A percentile compares a stretch with the other conserved stretches of the same genome.
Conservation (phyloP, 345 rosid species). For the Streptanthus diversifolius region DNA sequence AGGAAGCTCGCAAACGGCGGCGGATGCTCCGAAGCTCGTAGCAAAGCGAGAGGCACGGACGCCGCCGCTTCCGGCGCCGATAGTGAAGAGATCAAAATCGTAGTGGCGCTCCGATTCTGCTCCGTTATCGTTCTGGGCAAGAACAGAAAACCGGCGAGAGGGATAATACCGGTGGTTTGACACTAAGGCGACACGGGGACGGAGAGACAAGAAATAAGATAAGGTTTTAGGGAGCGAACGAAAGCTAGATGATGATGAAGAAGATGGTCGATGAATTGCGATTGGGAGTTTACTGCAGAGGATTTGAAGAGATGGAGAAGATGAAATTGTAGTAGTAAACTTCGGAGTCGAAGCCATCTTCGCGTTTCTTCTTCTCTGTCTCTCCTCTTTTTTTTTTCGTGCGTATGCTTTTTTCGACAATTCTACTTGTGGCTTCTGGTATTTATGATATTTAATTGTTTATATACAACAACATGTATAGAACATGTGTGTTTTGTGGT, state of each 20-base stretch:
- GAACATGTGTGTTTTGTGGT: too few relatives aligned
- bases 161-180: constrained; percentile 25
- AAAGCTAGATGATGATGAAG: constrained; percentile 25
- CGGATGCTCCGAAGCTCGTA: constrained; percentile 78
- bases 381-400: neutral
- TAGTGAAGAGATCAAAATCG: constrained; percentile 92
- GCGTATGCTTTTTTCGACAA: neutral
- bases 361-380: neutral
- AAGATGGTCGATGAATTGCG: constrained; percentile 24
- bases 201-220: constrained; percentile 19
- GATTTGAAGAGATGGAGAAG: constrained; percentile 50
- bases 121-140: constrained; percentile 58
- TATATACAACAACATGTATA: neutral
- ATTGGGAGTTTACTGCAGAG: constrained; percentile 40
- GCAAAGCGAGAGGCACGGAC: constrained; percentile 96
- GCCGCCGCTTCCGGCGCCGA: constrained; percentile 96
- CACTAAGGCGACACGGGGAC: constrained; percentile 24
- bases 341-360: constrained; percentile 60
- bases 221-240: constrained; percentile 40
- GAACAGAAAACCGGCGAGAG: constrained; percentile 41
- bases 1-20: constrained; percentile 95
- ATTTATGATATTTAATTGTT: neutral
- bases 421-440: neutral
- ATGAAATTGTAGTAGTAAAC: constrained; percentile 45
- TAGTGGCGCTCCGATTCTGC: constrained; percentile 52